A percentile compares a stretch with the other conserved stretches of the same genome.
phyloP scores from a whole-genome alignment of 305 asterid genomes.

The Plantago lanceolata region DNA sequence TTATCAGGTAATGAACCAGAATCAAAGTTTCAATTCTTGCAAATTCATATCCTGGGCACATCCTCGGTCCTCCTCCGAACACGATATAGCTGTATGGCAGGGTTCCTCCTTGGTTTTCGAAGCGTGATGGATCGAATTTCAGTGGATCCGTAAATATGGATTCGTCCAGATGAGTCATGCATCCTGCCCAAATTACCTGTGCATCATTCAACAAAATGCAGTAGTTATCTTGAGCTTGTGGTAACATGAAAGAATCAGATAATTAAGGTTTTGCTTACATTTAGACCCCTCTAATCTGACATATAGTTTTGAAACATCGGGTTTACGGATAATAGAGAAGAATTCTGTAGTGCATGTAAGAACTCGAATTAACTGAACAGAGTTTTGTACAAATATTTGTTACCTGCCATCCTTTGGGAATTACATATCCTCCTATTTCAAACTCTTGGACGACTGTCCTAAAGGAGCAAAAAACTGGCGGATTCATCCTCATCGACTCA shows the following conservation, averaged over 20 bases:
- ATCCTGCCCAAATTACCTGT: background rate
- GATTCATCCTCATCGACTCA: constrained; percentile 25
- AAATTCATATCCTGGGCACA: constrained; percentile 5
- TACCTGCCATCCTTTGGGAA: constrained; percentile 13
- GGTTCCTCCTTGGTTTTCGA: constrained; percentile 1
- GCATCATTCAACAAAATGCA: background rate
- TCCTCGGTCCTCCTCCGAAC: background rate
- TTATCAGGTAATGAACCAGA: constrained; percentile 6
- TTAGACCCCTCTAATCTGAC: background rate
- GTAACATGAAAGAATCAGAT: background rate
- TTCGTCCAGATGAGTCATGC: constrained; percentile 5
- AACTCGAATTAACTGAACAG: too few relatives aligned
- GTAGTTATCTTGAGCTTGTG: background rate
- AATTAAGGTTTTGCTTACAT: background rate
- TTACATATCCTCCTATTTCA: background rate
- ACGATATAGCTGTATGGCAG: background rate
- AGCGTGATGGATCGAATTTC: background rate
- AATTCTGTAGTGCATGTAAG: too few relatives aligned
- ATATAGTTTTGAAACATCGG: too few relatives aligned
- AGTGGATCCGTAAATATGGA: background rate
- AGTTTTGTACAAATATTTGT: background rate
- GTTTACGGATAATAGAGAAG: too few relatives aligned
- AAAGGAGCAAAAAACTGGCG: constrained; percentile 18
- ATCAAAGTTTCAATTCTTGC: constrained; percentile 8
- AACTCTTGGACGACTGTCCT: constrained; percentile 10